Conservation (phyloP, 1,284 basidiomycete species). For the Fistulinella cinereoalba region DNA sequence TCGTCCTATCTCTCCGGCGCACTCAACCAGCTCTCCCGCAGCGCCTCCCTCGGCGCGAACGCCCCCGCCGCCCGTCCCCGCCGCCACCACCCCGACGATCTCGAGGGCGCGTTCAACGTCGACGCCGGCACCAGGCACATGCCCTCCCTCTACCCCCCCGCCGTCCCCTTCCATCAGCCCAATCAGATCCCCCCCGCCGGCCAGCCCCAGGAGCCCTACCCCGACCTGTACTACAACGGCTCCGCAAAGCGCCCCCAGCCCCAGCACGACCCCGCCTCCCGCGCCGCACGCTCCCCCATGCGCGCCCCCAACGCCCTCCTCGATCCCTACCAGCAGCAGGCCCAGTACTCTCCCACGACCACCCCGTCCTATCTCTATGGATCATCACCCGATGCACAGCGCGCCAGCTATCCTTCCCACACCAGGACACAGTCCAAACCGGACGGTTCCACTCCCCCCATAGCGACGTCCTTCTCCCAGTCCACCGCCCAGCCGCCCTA, state of each 20-base stretch:
- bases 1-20: conserved; percentile 54
- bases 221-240: conserved; percentile 63
- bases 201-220: conserved; percentile 49
- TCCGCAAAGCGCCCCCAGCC: conserved; percentile 55
- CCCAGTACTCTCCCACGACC: conserved; percentile 60
- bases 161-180: conserved; percentile 52
- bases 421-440: conserved; percentile 57
- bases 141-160: conserved; percentile 57
- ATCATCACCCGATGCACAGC: conserved; percentile 44
- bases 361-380: conserved; percentile 52
- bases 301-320: conserved; percentile 53
- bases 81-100: conserved; percentile 64
- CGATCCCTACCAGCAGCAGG: conserved; percentile 67
- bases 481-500: conserved; percentile 37
- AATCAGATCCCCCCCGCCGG: conserved; percentile 39
- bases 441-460: conserved; percentile 52
- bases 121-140: conserved; percentile 42
- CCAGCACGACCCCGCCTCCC: conserved; percentile 50
- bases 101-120: conserved; percentile 63
- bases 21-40: conserved; percentile 56
- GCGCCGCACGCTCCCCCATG: conserved; percentile 58
- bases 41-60: conserved; percentile 58
- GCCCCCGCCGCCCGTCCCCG: conserved; percentile 46
- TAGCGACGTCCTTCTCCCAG: conserved; percentile 53
- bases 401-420: conserved; percentile 52